phyloP scores from a whole-genome alignment of 345 rosid genomes.

The Erucastrum elatum region DNA sequence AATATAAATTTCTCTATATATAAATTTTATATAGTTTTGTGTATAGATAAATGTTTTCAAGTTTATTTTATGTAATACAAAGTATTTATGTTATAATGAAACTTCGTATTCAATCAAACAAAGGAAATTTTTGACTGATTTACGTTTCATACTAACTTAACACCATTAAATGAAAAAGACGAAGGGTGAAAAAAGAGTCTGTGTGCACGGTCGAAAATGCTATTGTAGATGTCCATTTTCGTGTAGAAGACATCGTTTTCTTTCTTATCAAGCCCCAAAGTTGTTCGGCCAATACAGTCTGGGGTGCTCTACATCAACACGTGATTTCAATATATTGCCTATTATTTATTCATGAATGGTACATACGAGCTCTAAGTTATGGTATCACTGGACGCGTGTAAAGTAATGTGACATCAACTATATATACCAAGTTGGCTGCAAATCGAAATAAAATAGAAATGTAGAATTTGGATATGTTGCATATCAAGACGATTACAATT shows the following conservation, averaged over 20 bases:
- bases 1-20: no score
- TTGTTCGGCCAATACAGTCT: conserved; percentile 10
- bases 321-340: background rate
- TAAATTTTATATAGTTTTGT: no score
- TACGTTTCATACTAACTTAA: background rate
- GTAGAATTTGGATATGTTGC: background rate
- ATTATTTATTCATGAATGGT: background rate
- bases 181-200: background rate
- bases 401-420: background rate
- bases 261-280: conserved; percentile 15
- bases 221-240: conserved; percentile 4
- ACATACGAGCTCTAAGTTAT: background rate
- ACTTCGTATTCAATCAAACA: background rate
- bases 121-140: background rate
- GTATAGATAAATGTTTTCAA: no score
- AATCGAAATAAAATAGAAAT: background rate
- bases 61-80: no score
- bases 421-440: background rate
- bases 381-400: background rate
- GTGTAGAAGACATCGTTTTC: conserved; percentile 13
- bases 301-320: conserved; percentile 10
- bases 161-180: background rate
- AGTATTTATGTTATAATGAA: no score
- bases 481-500: background rate
- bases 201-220: conserved; percentile 15